Evolutionary conservation across 2,329 filamentous ascomycete species (phyloP), one percentile per base, ranked within the genome.

Genomic region (Tolypocladium tropicale): DNA sequence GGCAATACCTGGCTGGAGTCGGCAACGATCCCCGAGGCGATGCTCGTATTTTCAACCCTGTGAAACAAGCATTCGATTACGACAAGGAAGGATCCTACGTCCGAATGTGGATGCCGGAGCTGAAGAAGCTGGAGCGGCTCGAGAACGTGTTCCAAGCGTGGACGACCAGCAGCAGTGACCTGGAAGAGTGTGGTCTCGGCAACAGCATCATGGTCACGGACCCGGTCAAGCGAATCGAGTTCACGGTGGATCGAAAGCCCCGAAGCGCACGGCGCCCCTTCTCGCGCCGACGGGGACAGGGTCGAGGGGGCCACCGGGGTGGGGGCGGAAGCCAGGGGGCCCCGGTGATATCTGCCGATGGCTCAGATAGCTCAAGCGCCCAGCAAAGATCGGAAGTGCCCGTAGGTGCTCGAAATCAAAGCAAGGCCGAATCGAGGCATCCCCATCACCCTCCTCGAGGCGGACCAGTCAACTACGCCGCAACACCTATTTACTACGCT

Each of bases 11-110:
- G 0, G 80, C 88, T 0, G 89, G 89, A 0, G 87, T 93, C 0
- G 89, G 89, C 9, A 92, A 91, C 60, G 88, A 93, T 61, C 89
- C 88, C 0, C 75, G 88, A 25, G 83, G 84, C 7, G 81, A 87
- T 6, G 81, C 81, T 0, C 76, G 89, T n/a, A 81, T 88, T 16
- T 92, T 92, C 76, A 93, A 93, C 64, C 88, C 88, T 0, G 83
- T 93, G 52, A 92, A 92, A 68, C 89, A 93, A 67, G 86, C 84
- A 0, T 81, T 88, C 48, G 87, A 91, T 60, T 92, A 93, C 64
- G 89, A 93, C 65, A 77, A 78, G 2, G 72, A 83, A 0, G 89
- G 86, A 2, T 73, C 78, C 7, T 93, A 90, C 61, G 83, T 90
- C 10, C 81, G 81, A n/a, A 74, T 79, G 2, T 93, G 89, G 89